Percentiles rank a stretch among this genome's conserved stretches.
These are phyloP conservation scores for Fusarium chlamydosporum DNA, from an alignment of 2,329 filamentous ascomycete genomes.

Conservation along the genomic window DNA sequence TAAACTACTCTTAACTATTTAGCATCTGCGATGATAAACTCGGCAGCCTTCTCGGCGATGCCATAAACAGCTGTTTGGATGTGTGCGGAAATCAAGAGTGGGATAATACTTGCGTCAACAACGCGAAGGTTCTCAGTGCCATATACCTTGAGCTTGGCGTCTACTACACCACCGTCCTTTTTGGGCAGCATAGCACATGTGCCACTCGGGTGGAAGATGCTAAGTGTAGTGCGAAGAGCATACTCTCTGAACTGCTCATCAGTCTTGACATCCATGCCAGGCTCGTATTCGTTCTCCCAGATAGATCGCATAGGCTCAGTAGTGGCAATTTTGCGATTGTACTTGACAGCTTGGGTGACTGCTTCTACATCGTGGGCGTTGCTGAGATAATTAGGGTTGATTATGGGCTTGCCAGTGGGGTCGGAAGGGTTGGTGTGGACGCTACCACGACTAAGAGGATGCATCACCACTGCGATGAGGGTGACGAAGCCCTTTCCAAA, in stretches of 20 bases:
- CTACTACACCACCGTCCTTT: slow-evolving; percentile 62
- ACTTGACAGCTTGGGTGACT: slow-evolving; percentile 53
- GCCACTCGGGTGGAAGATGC: slow-evolving; percentile 58
- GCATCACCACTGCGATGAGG: slow-evolving; percentile 70
- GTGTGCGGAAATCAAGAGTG: slow-evolving; percentile 62
- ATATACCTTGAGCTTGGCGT: slow-evolving; percentile 61
- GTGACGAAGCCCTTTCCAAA: slow-evolving; percentile 57
- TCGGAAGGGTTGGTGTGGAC: slow-evolving; percentile 43
- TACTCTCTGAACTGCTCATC: slow-evolving; percentile 39
- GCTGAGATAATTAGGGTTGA: slow-evolving; percentile 47
- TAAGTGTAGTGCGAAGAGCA: slow-evolving; percentile 38
- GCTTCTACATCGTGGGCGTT: slow-evolving; percentile 53
- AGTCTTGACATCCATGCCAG: slow-evolving; percentile 41
- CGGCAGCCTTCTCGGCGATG: slow-evolving; percentile 63
- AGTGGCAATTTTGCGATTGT: slow-evolving; percentile 51
- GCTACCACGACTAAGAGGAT: slow-evolving; percentile 64
- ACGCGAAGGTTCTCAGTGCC: slow-evolving; percentile 64
- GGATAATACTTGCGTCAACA: slow-evolving; percentile 65
- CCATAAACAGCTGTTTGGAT: slow-evolving; percentile 68
- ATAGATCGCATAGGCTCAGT: slow-evolving; percentile 53
- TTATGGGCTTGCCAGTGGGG: slow-evolving; percentile 40
- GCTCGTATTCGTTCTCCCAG: slow-evolving; percentile 55
- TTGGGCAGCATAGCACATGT: slow-evolving; percentile 64
- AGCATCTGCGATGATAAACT: slow-evolving; percentile 45
- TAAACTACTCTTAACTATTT: not conserved